Conservation (phyloP, 176 grass and related monocot species). For the Oryza meyeriana region DNA sequence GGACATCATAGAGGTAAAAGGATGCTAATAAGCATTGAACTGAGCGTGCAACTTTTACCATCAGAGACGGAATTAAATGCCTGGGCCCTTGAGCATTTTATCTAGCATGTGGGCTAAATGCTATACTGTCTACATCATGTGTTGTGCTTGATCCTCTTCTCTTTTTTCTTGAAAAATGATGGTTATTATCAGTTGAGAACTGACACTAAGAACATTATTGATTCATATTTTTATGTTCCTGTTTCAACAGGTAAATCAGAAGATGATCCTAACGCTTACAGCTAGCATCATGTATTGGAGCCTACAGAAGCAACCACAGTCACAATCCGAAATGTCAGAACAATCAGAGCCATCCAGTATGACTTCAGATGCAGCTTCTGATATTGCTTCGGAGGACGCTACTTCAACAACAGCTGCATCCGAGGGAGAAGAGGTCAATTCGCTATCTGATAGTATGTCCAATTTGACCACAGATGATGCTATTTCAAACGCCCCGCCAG, state of each 20-base stretch:
- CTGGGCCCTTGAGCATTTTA: neutral
- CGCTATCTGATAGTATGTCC: constrained; percentile 44
- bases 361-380: constrained; percentile 59
- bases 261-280: constrained; percentile 95
- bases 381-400: constrained; percentile 67
- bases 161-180: neutral
- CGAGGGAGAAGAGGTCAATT: constrained; percentile 66
- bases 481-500: constrained; percentile 35
- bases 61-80: neutral
- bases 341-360: constrained; percentile 58
- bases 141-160: neutral
- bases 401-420: constrained; percentile 64
- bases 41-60: neutral
- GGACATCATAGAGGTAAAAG: constrained; percentile 97
- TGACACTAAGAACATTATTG: neutral
- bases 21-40: constrained; percentile 14
- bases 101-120: neutral
- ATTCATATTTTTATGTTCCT: constrained; percentile 13
- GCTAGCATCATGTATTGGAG: constrained; percentile 97
- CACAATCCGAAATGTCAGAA: constrained; percentile 43
- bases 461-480: constrained; percentile 56
- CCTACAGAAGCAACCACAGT: constrained; percentile 61
- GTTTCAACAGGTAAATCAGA: constrained; percentile 86
- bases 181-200: neutral
- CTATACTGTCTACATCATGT: neutral